A percentile compares a stretch with the other conserved stretches of the same genome.
Conservation (phyloP, 2,329 filamentous ascomycete genomes). For the Metarhizium rileyi region DNA sequence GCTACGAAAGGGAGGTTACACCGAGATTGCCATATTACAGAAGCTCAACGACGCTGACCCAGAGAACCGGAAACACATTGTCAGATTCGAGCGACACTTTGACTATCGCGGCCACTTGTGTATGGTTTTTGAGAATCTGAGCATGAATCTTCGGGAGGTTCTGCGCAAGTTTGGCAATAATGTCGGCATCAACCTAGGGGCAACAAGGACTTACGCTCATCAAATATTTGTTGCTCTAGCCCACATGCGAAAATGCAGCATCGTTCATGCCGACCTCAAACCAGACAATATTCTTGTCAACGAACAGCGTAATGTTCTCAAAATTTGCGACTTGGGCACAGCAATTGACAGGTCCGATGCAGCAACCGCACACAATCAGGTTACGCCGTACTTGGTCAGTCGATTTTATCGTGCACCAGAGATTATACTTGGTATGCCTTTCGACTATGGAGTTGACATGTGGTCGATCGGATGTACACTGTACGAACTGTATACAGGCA, state of each 20-base stretch:
- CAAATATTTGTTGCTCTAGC: conserved; percentile 88
- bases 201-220: conserved; percentile 80
- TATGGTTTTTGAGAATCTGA: conserved; percentile 92
- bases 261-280: conserved; percentile 93
- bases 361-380: conserved; percentile 62
- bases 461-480: conserved; percentile 97
- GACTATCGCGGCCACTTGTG: conserved; percentile 93
- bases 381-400: conserved; percentile 91
- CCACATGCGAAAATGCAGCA: conserved; percentile 82
- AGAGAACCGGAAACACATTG: conserved; percentile 83
- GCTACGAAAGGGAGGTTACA: conserved; percentile 82
- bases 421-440: conserved; percentile 92
- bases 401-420: conserved; percentile 96
- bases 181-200: conserved; percentile 80
- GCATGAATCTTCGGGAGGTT: conserved; percentile 86
- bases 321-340: conserved; percentile 95
- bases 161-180: conserved; percentile 94
- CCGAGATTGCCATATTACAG: conserved; percentile 86
- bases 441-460: conserved; percentile 90
- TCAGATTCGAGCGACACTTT: conserved; percentile 78
- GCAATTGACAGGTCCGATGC: conserved; percentile 81
- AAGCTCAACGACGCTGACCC: conserved; percentile 79
- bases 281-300: conserved; percentile 94
- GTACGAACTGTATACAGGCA: conserved; percentile 94
- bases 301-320: conserved; percentile 72